Evolutionary conservation across 192 early-diverging fungal species (phyloP), one percentile per base, ranked within the genome.

Genomic region (Coemansia pectinata): DNA sequence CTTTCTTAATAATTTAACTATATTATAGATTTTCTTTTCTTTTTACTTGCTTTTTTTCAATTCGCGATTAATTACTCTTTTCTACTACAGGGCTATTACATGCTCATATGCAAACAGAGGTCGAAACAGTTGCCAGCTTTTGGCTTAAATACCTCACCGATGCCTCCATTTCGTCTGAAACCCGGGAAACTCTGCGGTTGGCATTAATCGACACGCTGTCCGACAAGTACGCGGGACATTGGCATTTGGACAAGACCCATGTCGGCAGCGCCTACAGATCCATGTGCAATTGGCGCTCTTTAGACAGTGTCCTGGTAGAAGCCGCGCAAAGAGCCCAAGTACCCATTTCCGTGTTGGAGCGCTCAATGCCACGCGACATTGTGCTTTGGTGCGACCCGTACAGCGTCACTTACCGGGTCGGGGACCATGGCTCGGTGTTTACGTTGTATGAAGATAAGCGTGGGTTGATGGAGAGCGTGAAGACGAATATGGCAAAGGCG

Each of bases 231-330:
- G 64, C 67, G 48, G 85, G 88, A 41, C 92, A 94, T 65, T 94
- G 92, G 92, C 85, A 94, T 61, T 52, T 85, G 5, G 76, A 87
- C 44, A 77, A 83, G 39, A 90, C 92, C 15, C 74, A 72, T 47
- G 73, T 69, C 19, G 93, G 93, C 60, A 93, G 91, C 73, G 93
- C 82, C 25, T 94, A 90, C 84, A 83, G 93, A 78, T 88, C 91
- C 23, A 84, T 94, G 66, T 87, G 89, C 42, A 90, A 88, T 68
- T 91, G 89, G 79, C 86, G 85, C 60, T 71, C 81, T 39, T 79
- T 91, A 17, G 93, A 94, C 77, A 68, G 85, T 15, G 67, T 86
- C 21, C 64, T 94, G 10, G 71, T 85, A 41, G 66, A 67, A 74
- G 90, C 90, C 25, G 89, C 88, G 23, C 25, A 78, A 42, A 74